Percentiles rank a stretch among this genome's conserved stretches.
These are phyloP conservation scores for Panaeolus papilionaceus DNA, from an alignment of 768 basidiomycete genomes.

Conservation along the genomic window DNA sequence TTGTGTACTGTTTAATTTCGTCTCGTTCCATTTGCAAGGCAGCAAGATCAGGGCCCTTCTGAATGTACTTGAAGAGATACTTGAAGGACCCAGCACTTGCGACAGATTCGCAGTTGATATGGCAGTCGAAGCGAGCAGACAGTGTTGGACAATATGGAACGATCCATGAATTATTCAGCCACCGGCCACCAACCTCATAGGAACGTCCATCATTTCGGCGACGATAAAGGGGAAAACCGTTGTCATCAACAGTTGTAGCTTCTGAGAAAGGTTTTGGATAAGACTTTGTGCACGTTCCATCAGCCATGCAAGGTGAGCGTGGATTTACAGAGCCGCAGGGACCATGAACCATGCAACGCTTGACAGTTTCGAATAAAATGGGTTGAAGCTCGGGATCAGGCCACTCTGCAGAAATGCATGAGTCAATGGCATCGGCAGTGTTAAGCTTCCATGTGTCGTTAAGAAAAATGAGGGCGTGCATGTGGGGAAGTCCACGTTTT, in stretches of 20 bases:
- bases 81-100: slow-evolving; percentile 44
- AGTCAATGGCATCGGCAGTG: slow-evolving; percentile 43
- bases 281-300: slow-evolving; percentile 34
- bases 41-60: slow-evolving; percentile 49
- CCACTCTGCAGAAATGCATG: slow-evolving; percentile 42
- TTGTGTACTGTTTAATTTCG: slow-evolving; percentile 44
- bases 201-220: slow-evolving; percentile 36
- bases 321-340: slow-evolving; percentile 43
- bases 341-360: slow-evolving; percentile 42
- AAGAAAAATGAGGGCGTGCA: slow-evolving; percentile 54
- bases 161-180: slow-evolving; percentile 43
- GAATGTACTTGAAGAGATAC: slow-evolving; percentile 55
- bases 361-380: slow-evolving; percentile 39
- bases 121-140: slow-evolving; percentile 40
- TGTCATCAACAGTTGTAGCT: slow-evolving; percentile 25
- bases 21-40: slow-evolving; percentile 35
- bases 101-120: slow-evolving; percentile 53
- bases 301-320: slow-evolving; percentile 44
- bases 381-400: slow-evolving; percentile 45
- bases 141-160: slow-evolving; percentile 47
- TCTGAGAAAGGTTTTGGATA: slow-evolving; percentile 37
- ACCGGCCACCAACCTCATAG: slow-evolving; percentile 28
- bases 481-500: slow-evolving; percentile 59
- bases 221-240: slow-evolving; percentile 33
- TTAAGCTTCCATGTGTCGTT: slow-evolving; percentile 34